phyloP scores from a whole-genome alignment of 2,329 filamentous ascomycete species.

The Exophiala bonariae region DNA sequence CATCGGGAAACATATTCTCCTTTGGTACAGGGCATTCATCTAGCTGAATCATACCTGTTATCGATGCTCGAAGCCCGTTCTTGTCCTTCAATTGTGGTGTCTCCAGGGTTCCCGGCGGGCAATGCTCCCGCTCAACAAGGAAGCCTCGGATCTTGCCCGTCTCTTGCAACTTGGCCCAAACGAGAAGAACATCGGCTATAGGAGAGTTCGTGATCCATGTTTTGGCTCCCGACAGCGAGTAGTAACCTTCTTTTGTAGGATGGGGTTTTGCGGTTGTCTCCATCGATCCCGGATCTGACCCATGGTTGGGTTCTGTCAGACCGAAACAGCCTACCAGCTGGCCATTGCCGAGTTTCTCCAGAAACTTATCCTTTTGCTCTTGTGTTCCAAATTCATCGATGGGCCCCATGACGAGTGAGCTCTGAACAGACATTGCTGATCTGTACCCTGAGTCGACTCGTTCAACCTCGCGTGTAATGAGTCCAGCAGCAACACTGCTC shows the following conservation, averaged over 20 bases:
- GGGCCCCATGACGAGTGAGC: slow-evolving; percentile 88
- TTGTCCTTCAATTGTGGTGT: slow-evolving; percentile 94
- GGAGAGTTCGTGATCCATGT: slow-evolving; percentile 97
- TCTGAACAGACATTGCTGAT: slow-evolving; percentile 91
- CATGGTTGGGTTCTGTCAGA: slow-evolving; percentile 89
- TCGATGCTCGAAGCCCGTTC: slow-evolving; percentile 86
- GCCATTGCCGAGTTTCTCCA: slow-evolving; percentile 79
- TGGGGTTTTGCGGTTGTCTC: slow-evolving; percentile 84
- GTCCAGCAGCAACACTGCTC: slow-evolving; percentile 81
- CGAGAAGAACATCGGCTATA: slow-evolving; percentile 78
- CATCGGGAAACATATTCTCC: slow-evolving; percentile 89
- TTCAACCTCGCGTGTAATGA: slow-evolving; percentile 89
- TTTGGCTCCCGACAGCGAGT: slow-evolving; percentile 76
- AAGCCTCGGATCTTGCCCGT: slow-evolving; percentile 95
- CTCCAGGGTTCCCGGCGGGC: slow-evolving; percentile 83
- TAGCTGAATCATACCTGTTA: slow-evolving; percentile 97
- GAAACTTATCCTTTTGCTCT: slow-evolving; percentile 81
- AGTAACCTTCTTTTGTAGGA: slow-evolving; percentile 79
- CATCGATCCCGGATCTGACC: slow-evolving; percentile 88
- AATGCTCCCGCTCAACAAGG: slow-evolving; percentile 79
- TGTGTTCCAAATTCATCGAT: slow-evolving; percentile 85
- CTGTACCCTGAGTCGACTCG: slow-evolving; percentile 89
- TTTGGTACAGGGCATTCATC: slow-evolving; percentile 85
- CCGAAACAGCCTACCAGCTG: slow-evolving; percentile 84
- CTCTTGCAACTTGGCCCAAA: slow-evolving; percentile 90